Evolutionary conservation across 768 basidiomycete species (phyloP).

Genomic region (Cystofilobasidium capitatum): DNA sequence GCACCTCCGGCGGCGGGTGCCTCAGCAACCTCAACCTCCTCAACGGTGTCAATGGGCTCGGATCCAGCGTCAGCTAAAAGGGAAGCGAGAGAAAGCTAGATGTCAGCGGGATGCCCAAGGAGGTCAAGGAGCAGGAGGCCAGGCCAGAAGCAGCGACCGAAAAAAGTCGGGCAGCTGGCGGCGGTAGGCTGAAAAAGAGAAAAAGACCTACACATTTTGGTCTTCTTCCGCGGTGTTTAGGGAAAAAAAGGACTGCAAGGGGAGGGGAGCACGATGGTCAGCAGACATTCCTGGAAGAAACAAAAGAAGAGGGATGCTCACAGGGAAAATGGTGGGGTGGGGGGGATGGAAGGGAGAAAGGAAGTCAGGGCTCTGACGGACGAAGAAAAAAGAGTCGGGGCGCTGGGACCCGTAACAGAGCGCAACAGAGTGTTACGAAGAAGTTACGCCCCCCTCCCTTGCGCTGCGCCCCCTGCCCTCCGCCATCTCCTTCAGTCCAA

Average conservation of each 20-base stretch:
- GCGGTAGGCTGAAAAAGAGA: neutral
- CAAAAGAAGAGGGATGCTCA: neutral
- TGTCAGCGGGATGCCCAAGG: neutral
- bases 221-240: slow-evolving; percentile 25
- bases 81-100: slow-evolving; percentile 8
- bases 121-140: neutral
- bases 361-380: no score
- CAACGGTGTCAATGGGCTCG: slow-evolving; percentile 41
- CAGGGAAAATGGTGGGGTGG: neutral
- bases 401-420: no score
- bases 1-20: slow-evolving; percentile 84
- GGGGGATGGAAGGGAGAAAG: no score
- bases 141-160: neutral
- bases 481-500: no score
- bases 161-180: no score
- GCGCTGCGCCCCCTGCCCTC: no score
- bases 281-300: neutral
- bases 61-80: slow-evolving; percentile 40
- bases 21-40: slow-evolving; percentile 65
- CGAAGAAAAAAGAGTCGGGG: no score
- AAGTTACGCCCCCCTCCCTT: no score
- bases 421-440: no score
- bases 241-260: no score
- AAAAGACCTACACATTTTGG: slow-evolving; percentile 20
- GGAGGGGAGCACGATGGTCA: neutral